These are phyloP conservation scores for Nicotiana rustica DNA, from an alignment of 305 asterid species.

Conservation along the genomic window DNA sequence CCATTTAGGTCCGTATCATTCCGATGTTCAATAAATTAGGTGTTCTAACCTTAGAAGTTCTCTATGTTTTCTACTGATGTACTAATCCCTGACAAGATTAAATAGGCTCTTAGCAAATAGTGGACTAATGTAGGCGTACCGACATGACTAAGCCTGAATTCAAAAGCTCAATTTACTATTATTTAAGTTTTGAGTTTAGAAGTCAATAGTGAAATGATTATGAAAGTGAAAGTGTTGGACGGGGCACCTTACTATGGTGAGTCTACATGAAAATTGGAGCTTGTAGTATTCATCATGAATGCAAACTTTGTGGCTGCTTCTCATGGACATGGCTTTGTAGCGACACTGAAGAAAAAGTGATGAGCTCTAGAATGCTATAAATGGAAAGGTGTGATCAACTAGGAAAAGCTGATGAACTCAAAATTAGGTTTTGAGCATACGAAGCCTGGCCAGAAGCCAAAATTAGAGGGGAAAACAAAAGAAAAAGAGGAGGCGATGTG, in stretches of 20 bases:
- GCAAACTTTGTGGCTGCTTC: not conserved
- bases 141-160: not conserved
- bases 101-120: not conserved
- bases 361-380: not conserved
- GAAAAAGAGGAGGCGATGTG: not conserved
- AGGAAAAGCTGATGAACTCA: not conserved
- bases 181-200: constrained; percentile 1
- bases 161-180: not conserved
- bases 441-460: not conserved
- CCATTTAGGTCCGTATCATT: not conserved
- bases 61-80: not conserved
- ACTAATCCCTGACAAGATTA: constrained; percentile 5
- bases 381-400: not conserved
- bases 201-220: constrained; percentile 4
- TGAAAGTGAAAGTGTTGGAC: not conserved
- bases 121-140: not conserved
- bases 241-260: constrained; percentile 7
- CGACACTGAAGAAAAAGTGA: not conserved
- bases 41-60: not conserved
- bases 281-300: not conserved
- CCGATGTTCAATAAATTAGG: not conserved
- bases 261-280: not conserved
- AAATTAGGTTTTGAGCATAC: not conserved
- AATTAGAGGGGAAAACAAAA: not conserved
- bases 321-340: not conserved